phyloP scores from a whole-genome alignment of 371 early-diverging fungal species.

The Lichtheimia corymbifera region DNA sequence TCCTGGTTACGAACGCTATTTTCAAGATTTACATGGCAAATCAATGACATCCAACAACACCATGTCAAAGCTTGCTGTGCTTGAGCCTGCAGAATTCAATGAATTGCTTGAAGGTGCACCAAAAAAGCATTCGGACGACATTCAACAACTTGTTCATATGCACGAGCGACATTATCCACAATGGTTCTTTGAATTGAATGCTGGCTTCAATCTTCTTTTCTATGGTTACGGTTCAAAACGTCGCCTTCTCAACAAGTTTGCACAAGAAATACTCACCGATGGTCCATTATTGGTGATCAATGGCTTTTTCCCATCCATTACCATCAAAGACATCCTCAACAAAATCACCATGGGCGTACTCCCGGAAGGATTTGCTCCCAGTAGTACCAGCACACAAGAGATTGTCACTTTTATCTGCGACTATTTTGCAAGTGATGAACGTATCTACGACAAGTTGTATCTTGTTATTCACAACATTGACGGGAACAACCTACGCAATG shows the following conservation, averaged over 20 bases:
- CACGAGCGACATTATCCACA: constrained; percentile 74
- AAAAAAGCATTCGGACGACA: constrained; percentile 62
- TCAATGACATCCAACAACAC: constrained; percentile 86
- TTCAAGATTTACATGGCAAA: constrained; percentile 62
- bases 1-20: constrained; percentile 73
- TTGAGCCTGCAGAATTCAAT: constrained; percentile 68
- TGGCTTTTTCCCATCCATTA: constrained; percentile 82
- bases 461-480: constrained; percentile 92
- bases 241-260: constrained; percentile 72
- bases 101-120: constrained; percentile 49
- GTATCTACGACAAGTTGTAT: constrained; percentile 59
- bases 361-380: constrained; percentile 39
- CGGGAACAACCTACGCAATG: constrained; percentile 78
- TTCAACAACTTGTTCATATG: constrained; percentile 47
- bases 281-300: constrained; percentile 79
- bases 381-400: constrained; percentile 38
- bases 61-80: constrained; percentile 68
- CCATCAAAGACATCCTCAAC: constrained; percentile 69
- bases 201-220: constrained; percentile 80
- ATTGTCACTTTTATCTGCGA: constrained; percentile 63
- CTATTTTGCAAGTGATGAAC: constrained; percentile 57
- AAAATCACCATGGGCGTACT: constrained; percentile 58
- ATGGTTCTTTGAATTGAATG: constrained; percentile 81
- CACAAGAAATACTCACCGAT: constrained; percentile 50
- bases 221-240: constrained; percentile 93